These are phyloP conservation scores for Vitis amurensis DNA, from an alignment of 164 flowering plant genomes.

Conservation along the genomic window DNA sequence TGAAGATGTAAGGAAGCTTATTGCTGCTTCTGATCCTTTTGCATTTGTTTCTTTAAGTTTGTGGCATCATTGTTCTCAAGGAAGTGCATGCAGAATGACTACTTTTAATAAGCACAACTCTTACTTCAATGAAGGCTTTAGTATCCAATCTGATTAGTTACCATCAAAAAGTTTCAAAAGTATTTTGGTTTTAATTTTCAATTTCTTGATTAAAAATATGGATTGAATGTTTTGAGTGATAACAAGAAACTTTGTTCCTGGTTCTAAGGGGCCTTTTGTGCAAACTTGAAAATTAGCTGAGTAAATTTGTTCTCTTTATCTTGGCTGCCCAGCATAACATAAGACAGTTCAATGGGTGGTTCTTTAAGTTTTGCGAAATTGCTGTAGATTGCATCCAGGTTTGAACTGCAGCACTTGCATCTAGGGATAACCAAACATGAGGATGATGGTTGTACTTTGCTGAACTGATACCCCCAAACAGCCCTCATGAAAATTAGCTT, in stretches of 20 bases:
- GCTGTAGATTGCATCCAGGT: too few species aligned
- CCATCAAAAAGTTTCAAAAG: not conserved
- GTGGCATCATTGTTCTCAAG: not conserved
- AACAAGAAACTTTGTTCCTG: not conserved
- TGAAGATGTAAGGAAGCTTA: constrained; percentile 71
- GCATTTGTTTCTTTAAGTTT: not conserved
- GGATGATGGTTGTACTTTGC: too few species aligned
- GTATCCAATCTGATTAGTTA: not conserved
- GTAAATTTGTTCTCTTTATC: not conserved
- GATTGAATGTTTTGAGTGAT: not conserved
- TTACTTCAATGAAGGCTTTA: too few species aligned
- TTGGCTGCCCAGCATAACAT: too few species aligned
- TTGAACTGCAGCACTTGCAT: too few species aligned
- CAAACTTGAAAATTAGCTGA: not conserved
- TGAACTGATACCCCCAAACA: too few species aligned
- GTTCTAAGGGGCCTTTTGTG: not conserved
- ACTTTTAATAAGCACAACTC: not conserved
- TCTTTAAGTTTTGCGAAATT: too few species aligned
- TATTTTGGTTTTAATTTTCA: not conserved
- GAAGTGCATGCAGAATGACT: not conserved
- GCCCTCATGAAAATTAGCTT: too few species aligned
- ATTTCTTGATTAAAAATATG: not conserved
- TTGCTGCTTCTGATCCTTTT: not conserved
- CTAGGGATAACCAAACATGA: too few species aligned
- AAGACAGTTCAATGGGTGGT: too few species aligned